Evolutionary conservation across 371 early-diverging fungal species (phyloP).

Genomic region (Mortierella sp.): DNA sequence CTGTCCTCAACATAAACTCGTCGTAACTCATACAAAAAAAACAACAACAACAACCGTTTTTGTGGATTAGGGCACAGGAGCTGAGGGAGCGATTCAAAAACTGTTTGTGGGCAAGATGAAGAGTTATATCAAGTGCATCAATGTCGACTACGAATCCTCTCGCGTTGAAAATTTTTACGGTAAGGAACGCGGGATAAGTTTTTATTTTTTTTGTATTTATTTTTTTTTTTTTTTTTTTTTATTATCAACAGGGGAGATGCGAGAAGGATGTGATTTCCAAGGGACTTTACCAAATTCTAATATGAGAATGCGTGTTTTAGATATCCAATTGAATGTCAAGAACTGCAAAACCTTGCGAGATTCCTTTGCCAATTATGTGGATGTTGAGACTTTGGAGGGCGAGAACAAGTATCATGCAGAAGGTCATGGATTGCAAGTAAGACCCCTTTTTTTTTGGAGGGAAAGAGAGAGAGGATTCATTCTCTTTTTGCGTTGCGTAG

Average conservation of each 20-base stretch:
- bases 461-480: no score
- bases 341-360: conserved; percentile 85
- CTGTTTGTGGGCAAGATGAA: conserved; percentile 95
- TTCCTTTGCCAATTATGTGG: conserved; percentile 89
- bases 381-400: conserved; percentile 91
- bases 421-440: conserved; percentile 85
- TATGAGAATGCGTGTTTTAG: conserved; percentile 47
- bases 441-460: no score
- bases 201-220: neutral
- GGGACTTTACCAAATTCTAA: neutral
- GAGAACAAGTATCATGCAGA: conserved; percentile 98
- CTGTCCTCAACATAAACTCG: neutral
- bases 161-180: conserved; percentile 86
- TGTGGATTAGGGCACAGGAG: conserved; percentile 73
- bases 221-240: neutral
- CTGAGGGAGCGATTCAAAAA: conserved; percentile 88
- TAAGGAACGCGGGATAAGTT: conserved; percentile 14
- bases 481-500: no score
- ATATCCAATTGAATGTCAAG: conserved; percentile 94
- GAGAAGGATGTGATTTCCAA: neutral
- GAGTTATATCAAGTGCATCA: conserved; percentile 89
- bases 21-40: neutral
- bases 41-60: neutral
- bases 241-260: no score
- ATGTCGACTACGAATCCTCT: conserved; percentile 91